These are phyloP conservation scores for Xylariaceae sp. DNA, from an alignment of 2,329 filamentous ascomycete species.

Conservation along the genomic window DNA sequence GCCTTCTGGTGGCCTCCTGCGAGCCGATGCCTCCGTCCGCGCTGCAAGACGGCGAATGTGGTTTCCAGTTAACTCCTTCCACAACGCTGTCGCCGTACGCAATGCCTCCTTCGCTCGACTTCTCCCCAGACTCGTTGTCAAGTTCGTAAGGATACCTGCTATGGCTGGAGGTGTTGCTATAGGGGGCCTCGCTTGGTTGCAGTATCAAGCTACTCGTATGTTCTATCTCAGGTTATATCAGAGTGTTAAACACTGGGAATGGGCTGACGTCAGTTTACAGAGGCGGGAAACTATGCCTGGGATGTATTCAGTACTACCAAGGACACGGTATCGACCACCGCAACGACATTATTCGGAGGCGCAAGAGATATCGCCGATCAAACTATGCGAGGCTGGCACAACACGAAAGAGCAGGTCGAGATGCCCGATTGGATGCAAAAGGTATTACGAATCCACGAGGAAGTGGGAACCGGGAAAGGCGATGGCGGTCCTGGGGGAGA, in stretches of 20 bases:
- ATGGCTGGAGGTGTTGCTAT: slow-evolving; percentile 88
- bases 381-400: slow-evolving; percentile 77
- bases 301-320: slow-evolving; percentile 73
- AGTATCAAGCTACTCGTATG: slow-evolving; percentile 90
- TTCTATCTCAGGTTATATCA: slow-evolving; percentile 20
- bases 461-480: slow-evolving; percentile 47
- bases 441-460: slow-evolving; percentile 62
- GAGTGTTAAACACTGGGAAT: not conserved
- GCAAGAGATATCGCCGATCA: slow-evolving; percentile 75
- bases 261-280: slow-evolving; percentile 25
- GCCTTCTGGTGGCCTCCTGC: slow-evolving; percentile 66
- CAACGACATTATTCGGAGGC: slow-evolving; percentile 67
- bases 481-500: slow-evolving; percentile 48
- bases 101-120: slow-evolving; percentile 64
- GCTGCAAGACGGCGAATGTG: slow-evolving; percentile 64
- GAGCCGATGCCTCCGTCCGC: slow-evolving; percentile 62
- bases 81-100: slow-evolving; percentile 68
- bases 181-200: slow-evolving; percentile 84
- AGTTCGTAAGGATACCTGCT: slow-evolving; percentile 82
- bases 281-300: slow-evolving; percentile 52
- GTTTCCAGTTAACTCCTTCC: slow-evolving; percentile 79
- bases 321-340: slow-evolving; percentile 67
- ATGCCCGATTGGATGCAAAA: slow-evolving; percentile 75
- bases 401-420: slow-evolving; percentile 74
- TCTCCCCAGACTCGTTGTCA: slow-evolving; percentile 85